Conservation (phyloP, 2,329 filamentous ascomycete genomes). For the Fusarium agapanthi region DNA sequence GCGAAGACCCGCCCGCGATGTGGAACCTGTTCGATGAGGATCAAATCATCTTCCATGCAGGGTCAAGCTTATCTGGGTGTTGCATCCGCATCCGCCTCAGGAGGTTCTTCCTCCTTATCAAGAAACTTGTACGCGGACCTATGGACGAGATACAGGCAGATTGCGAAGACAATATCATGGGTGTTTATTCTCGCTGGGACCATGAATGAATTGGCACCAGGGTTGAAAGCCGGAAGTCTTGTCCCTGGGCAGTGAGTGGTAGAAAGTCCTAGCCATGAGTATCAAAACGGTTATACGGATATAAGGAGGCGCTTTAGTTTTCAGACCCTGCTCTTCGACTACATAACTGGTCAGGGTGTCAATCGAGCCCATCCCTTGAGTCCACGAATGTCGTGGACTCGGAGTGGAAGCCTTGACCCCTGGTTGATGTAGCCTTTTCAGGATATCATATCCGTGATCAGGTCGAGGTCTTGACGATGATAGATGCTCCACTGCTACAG, state of each 20-base stretch:
- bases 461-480: not conserved
- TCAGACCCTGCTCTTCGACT: not conserved
- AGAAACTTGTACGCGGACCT: not conserved
- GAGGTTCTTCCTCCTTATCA: not conserved
- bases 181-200: not conserved
- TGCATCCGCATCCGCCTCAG: not conserved
- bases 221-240: not conserved
- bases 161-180: not conserved
- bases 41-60: not conserved
- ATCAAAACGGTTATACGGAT: not conserved
- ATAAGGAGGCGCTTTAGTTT: not conserved
- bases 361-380: not conserved
- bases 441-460: constrained; percentile 14
- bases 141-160: not conserved
- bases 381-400: constrained; percentile 8
- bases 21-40: not conserved
- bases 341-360: not conserved
- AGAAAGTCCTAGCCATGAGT: not conserved
- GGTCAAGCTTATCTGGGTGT: not conserved
- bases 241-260: not conserved
- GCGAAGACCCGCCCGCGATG: not conserved
- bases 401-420: constrained; percentile 1
- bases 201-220: not conserved
- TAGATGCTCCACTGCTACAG: not conserved
- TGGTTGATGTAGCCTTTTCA: constrained; percentile 7